Percentiles rank a stretch among this genome's conserved stretches.
Conservation (phyloP, 2,329 filamentous ascomycete species). For the Tolypocladium tropicale region DNA sequence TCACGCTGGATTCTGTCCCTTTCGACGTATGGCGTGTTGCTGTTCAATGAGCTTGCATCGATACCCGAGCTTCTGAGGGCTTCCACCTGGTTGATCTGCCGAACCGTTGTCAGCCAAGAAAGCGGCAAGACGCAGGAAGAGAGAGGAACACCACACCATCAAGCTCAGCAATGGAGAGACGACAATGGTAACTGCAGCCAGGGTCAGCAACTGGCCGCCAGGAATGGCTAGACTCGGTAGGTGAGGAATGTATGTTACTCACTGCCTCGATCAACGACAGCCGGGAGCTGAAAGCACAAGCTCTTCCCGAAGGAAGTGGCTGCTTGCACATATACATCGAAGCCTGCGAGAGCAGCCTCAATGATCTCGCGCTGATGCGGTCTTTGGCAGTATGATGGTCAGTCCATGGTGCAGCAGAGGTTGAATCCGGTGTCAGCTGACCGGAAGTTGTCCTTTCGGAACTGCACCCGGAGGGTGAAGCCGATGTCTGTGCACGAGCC, state of each 20-base stretch:
- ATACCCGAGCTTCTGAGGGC: constrained; percentile 65
- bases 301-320: constrained; percentile 89
- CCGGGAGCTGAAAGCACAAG: constrained; percentile 84
- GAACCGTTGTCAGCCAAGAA: neutral
- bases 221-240: no score
- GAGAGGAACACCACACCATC: constrained; percentile 49
- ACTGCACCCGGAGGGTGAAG: constrained; percentile 63
- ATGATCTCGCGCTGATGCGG: constrained; percentile 86
- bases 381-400: constrained; percentile 28
- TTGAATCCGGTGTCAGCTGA: constrained; percentile 20
- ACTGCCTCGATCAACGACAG: constrained; percentile 80
- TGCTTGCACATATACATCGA: constrained; percentile 91
- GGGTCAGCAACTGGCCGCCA: constrained; percentile 3
- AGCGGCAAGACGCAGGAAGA: constrained; percentile 2
- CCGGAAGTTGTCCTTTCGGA: constrained; percentile 66
- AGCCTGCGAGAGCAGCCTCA: constrained; percentile 63
- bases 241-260: constrained; percentile 25
- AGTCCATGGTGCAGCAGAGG: neutral
- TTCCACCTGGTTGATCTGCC: constrained; percentile 81
- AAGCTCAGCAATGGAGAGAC: constrained; percentile 81
- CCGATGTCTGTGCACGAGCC: constrained; percentile 55
- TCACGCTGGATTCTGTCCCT: constrained; percentile 65
- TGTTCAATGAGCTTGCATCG: constrained; percentile 77
- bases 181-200: constrained; percentile 65
- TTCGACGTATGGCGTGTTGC: constrained; percentile 58